These are phyloP conservation scores for Wilcoxina mikolae DNA, from an alignment of 495 filamentous ascomycete species.

Conservation along the genomic window DNA sequence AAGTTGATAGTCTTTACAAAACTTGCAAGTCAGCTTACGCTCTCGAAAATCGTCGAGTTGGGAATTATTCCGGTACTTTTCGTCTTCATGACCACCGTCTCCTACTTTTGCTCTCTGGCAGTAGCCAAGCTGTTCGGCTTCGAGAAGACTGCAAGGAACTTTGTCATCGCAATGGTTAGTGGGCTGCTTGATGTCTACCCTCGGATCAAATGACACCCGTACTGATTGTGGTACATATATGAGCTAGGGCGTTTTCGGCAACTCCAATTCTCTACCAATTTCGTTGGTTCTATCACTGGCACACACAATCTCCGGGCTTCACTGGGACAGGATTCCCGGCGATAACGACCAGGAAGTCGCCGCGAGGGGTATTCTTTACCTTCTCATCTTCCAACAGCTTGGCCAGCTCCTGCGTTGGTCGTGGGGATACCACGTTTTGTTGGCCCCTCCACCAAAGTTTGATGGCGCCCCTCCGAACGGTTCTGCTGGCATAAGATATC, in stretches of 20 bases:
- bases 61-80: constrained; percentile 92
- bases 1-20: constrained; percentile 71
- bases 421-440: constrained; percentile 87
- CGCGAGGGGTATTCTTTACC: constrained; percentile 83
- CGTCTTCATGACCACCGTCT: constrained; percentile 67
- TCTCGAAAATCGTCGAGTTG: constrained; percentile 75
- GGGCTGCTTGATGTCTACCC: neutral
- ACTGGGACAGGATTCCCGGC: constrained; percentile 78
- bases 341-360: constrained; percentile 94
- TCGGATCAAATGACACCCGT: neutral
- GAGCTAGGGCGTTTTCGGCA: constrained; percentile 63
- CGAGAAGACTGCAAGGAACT: constrained; percentile 71
- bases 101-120: constrained; percentile 54
- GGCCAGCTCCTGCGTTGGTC: constrained; percentile 93
- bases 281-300: constrained; percentile 89
- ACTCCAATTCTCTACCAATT: constrained; percentile 94
- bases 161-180: constrained; percentile 83
- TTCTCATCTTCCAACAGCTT: constrained; percentile 94
- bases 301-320: constrained; percentile 74
- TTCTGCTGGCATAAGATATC: constrained; percentile 39
- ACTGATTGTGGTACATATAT: constrained; percentile 4
- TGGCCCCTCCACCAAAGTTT: constrained; percentile 65
- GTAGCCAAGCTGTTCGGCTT: constrained; percentile 65
- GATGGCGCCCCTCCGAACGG: constrained; percentile 50
- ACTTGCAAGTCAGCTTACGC: constrained; percentile 84